phyloP scores from a whole-genome alignment of 441 rosid species.

The Monsonia emarginata region DNA sequence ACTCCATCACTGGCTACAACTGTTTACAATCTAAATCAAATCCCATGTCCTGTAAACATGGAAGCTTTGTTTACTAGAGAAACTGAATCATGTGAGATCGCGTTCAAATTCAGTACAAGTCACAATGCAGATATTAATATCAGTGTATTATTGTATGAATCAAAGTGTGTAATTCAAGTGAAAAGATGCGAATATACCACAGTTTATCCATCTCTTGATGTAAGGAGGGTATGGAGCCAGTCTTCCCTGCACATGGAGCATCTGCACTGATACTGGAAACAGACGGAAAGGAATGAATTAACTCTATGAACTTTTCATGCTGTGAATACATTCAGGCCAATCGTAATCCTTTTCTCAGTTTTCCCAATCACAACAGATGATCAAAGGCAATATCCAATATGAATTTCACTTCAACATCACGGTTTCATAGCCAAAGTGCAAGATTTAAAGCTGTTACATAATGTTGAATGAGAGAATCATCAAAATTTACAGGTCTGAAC shows the following conservation, averaged over 20 bases:
- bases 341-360: background rate
- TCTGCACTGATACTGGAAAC: background rate
- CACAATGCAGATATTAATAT: no score
- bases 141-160: background rate
- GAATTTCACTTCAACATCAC: background rate
- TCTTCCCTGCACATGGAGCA: background rate
- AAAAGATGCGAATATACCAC: background rate
- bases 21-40: background rate
- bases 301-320: background rate
- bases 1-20: background rate
- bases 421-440: conserved; percentile 2
- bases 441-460: background rate
- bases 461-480: background rate
- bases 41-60: background rate
- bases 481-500: background rate
- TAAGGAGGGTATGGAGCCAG: no score
- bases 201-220: background rate
- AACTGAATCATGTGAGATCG: background rate
- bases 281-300: background rate
- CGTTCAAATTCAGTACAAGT: background rate
- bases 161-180: background rate
- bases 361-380: background rate
- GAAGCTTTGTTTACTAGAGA: background rate
- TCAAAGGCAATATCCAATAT: background rate
- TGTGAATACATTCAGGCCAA: background rate